Percentiles rank a stretch among this genome's conserved stretches.
Evolutionary conservation across 1,284 basidiomycete genomes (phyloP).

Genomic region (Leucoagaricus sp.): DNA sequence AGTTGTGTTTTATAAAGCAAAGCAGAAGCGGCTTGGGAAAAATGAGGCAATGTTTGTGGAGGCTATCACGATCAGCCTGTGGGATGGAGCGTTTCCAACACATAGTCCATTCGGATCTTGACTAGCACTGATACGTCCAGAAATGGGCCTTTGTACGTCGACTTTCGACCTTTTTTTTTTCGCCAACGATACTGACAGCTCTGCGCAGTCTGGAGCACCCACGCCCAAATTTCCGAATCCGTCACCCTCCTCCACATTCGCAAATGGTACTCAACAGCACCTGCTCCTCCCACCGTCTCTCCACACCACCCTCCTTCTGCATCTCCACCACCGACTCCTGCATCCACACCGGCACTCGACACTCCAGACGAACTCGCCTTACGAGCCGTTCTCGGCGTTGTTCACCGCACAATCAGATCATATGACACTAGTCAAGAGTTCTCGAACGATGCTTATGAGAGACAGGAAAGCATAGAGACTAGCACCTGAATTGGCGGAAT

Average conservation of each 20-base stretch:
- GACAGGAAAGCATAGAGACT: constrained; percentile 40
- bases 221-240: constrained; percentile 51
- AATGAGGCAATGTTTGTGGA: constrained; percentile 51
- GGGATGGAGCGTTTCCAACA: constrained; percentile 52
- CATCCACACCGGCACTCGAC: constrained; percentile 46
- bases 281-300: constrained; percentile 16
- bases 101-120: neutral
- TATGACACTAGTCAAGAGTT: constrained; percentile 46
- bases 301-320: constrained; percentile 4
- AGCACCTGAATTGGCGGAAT: constrained; percentile 70
- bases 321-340: neutral
- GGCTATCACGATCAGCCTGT: constrained; percentile 62
- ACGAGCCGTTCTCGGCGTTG: constrained; percentile 66
- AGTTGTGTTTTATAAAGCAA: constrained; percentile 76
- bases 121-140: constrained; percentile 28
- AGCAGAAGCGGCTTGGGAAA: constrained; percentile 56
- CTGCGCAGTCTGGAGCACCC: constrained; percentile 69
- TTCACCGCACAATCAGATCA: constrained; percentile 56
- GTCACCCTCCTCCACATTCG: constrained; percentile 58
- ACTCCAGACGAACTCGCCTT: constrained; percentile 71
- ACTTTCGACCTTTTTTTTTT: neutral
- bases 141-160: constrained; percentile 61
- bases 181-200: neutral
- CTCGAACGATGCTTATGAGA: constrained; percentile 50
- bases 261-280: constrained; percentile 27